Evolutionary conservation across 768 basidiomycete species (phyloP), one percentile per base, ranked within the genome.

Genomic region (Candolleomyces aberdarensis): DNA sequence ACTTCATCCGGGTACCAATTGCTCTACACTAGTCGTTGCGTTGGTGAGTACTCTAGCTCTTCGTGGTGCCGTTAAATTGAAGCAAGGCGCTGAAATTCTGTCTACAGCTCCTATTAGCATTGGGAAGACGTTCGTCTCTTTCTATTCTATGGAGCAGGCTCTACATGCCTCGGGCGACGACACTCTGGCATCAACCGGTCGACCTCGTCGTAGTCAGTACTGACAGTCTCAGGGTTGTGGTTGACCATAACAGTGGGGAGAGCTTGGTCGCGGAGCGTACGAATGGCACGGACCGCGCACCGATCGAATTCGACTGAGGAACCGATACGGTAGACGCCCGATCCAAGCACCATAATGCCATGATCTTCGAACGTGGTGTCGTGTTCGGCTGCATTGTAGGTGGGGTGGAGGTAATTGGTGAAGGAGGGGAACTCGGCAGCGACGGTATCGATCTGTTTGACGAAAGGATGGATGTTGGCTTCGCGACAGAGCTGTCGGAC

Each of bases 241-340:
- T 99, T 98, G 78, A 98, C 26, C 96, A 98, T 99, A 74, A 98
- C 86, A 4, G 96, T 98, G 63, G 92, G 93, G 53, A 94, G 77
- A 17, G 95, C 95, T 69, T 92, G 88, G n/a, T 96, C 92, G 64
- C 96, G 93, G 31, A 99, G 81, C 0, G 97, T 98, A 66, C 96
- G 81, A 71, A 98, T 98, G 36, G 96, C 94, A 53, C 96, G 89
- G 57, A 99, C 96, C 14, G 96, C 97, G 74, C 96, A 98, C 96
- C 96, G 98, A 72, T 98, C 96, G 76, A 99, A 98, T 77, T 99
- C 96, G 74, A 99, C 96, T 3, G 96, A 98, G 2, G 96, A 98
- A 17, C 97, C 96, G 66, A 99, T 99, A 57, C 97, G 89, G 76
- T 99, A 99, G 2, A 98, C 96, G 60, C 97, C 97, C 14, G 96